Evolutionary conservation across 306 rosid species (phyloP), one percentile per base, ranked within the genome.

Genomic region (Urtica urens): DNA sequence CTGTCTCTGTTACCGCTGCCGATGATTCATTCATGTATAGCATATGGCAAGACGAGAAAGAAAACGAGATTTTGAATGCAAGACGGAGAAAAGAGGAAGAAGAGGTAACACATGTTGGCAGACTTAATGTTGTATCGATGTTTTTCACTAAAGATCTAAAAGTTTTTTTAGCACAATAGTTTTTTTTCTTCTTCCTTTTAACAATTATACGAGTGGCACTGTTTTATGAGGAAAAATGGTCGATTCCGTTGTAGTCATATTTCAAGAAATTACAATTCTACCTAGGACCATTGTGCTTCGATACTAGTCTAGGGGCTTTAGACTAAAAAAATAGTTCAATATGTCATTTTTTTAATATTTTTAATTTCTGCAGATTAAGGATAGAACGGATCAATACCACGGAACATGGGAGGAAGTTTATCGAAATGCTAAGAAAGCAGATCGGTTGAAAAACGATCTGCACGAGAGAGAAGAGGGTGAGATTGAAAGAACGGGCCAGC

Each of bases 391-490:
- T 34, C 99, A 82, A 65, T 73, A 78, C 67, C 93, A 59, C 55
- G 82, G 80, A 71, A 86, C 86, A 38, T 82, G 99, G 99, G 99
- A 92, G 55, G 99, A 92, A 23, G 94, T 82, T 18, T 82, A 92
- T 75, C 75, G 80, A 72, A 82, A 16, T 63, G 86, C 88, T 5
- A 92, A 82, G 68, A 79, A 24, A 60, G 79, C 68, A 60, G 99
- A 85, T 65, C 78, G 96, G 59, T 57, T 55, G 46, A 82, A 72
- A 80, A 73, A 82, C 59, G 93, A 82, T 76, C 76, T 92, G 72
- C 96, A 82, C 34, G 99, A 86, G 72, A 86, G 99, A 64, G 99
- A 82, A 44, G 93, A 92, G 5, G 73, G 94, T 58, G 99, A 92
- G 68, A 87, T 92, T 67, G 88, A 79, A 80, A 76, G 99, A 55